A percentile compares a stretch with the other conserved stretches of the same genome.
Evolutionary conservation across 768 basidiomycete genomes (phyloP).

Genomic region (Naganishia onofrii): DNA sequence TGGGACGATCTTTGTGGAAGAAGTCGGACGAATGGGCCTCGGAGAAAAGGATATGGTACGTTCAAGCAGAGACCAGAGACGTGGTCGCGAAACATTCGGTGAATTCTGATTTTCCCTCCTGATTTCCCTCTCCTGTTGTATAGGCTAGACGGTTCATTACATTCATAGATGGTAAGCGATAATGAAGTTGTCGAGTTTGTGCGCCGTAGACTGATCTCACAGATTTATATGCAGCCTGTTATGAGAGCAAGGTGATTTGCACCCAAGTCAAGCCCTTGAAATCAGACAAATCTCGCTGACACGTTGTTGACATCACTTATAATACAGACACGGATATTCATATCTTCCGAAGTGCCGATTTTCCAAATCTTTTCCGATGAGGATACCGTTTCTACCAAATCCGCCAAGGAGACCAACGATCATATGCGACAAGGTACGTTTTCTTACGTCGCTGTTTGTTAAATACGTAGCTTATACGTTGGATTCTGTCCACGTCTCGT

Average conservation of each 20-base stretch:
- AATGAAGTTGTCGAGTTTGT: background rate
- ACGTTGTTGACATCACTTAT: conserved; percentile 7
- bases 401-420: conserved; percentile 55
- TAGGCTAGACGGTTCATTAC: conserved; percentile 96
- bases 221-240: conserved; percentile 64
- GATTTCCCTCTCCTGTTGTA: conserved; percentile 11
- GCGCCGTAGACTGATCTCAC: no score
- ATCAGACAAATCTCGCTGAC: background rate
- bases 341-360: conserved; percentile 88
- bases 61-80: background rate
- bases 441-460: background rate
- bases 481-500: background rate
- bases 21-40: conserved; percentile 84
- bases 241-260: conserved; percentile 72
- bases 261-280: background rate
- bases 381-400: conserved; percentile 40
- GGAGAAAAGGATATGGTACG: conserved; percentile 77
- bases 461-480: background rate
- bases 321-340: conserved; percentile 77
- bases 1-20: conserved; percentile 78
- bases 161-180: conserved; percentile 74
- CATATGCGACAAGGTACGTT: conserved; percentile 68
- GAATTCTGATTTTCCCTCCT: background rate
- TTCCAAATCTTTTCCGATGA: conserved; percentile 84
- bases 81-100: background rate